Percentiles rank a stretch among this genome's conserved stretches.
phyloP scores from a whole-genome alignment of 805 yeast genomes.

The Candida palmyrensis region DNA sequence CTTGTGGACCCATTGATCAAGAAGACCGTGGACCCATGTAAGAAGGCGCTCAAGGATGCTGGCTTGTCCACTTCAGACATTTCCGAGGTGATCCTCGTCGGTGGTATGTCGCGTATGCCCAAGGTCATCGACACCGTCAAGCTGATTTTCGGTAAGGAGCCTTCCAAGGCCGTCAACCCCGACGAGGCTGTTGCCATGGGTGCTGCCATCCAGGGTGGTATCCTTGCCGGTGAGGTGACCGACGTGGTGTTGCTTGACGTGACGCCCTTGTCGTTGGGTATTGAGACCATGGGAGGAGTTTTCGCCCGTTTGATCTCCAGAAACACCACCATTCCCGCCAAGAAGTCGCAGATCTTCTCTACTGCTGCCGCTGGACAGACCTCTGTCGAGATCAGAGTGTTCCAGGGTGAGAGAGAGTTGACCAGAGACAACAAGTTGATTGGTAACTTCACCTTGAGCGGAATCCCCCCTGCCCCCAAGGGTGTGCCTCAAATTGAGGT shows the following conservation, averaged over 20 bases:
- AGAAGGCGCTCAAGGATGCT: constrained; percentile 81
- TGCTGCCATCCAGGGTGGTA: constrained; percentile 98
- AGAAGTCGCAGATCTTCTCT: constrained; percentile 93
- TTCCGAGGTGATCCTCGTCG: constrained; percentile 79
- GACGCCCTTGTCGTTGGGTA: constrained; percentile 88
- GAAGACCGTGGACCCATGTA: constrained; percentile 70
- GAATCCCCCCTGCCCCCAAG: constrained; percentile 94
- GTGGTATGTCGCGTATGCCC: constrained; percentile 93
- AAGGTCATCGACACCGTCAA: constrained; percentile 76
- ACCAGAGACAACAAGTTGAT: constrained; percentile 96
- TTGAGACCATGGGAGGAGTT: constrained; percentile 97
- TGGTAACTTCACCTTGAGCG: constrained; percentile 93
- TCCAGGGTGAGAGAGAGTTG: constrained; percentile 99
- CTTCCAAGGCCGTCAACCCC: constrained; percentile 91
- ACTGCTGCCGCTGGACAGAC: constrained; percentile 97
- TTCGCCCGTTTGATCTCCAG: constrained; percentile 88
- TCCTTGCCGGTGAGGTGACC: constrained; percentile 89
- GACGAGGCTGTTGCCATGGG: constrained; percentile 94
- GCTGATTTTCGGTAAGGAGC: constrained; percentile 72
- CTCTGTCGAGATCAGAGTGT: constrained; percentile 93
- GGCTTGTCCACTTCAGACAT: constrained; percentile 59
- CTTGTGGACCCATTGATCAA: constrained; percentile 66
- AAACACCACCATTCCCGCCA: constrained; percentile 95
- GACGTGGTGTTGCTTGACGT: constrained; percentile 88
- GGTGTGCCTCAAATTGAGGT: constrained; percentile 95